Evolutionary conservation across 192 early-diverging fungal genomes (phyloP).

Genomic region (Kickxella alabastrina): DNA sequence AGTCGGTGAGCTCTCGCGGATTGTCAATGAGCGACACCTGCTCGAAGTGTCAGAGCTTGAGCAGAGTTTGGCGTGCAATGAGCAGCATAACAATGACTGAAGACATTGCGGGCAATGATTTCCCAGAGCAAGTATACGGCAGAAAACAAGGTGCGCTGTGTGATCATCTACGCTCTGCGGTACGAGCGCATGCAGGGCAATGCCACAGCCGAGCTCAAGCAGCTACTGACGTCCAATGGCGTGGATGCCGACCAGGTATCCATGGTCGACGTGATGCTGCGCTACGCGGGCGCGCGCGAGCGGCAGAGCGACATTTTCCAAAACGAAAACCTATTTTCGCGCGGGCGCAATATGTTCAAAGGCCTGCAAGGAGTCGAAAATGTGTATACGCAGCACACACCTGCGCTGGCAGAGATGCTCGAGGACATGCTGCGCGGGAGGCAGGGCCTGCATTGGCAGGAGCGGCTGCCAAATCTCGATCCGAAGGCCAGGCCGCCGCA

Average conservation of each 20-base stretch:
- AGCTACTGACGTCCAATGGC: slow-evolving; percentile 66
- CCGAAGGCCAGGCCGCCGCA: slow-evolving; percentile 27
- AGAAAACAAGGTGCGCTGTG: slow-evolving; percentile 73
- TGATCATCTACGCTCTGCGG: slow-evolving; percentile 82
- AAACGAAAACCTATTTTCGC: slow-evolving; percentile 80
- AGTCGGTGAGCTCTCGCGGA: slow-evolving; percentile 90
- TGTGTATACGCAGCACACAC: slow-evolving; percentile 95
- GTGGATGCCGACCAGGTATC: slow-evolving; percentile 69
- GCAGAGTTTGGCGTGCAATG: slow-evolving; percentile 86
- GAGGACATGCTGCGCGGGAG: slow-evolving; percentile 74
- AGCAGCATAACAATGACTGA: slow-evolving; percentile 83
- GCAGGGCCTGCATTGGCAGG: slow-evolving; percentile 35
- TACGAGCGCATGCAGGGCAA: slow-evolving; percentile 85
- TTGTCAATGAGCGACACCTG: slow-evolving; percentile 68
- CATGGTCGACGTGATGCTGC: slow-evolving; percentile 66
- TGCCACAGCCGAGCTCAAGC: slow-evolving; percentile 65
- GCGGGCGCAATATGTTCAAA: slow-evolving; percentile 86
- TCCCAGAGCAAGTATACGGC: slow-evolving; percentile 63
- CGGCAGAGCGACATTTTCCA: slow-evolving; percentile 87
- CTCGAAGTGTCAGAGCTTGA: slow-evolving; percentile 90
- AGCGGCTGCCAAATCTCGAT: slow-evolving; percentile 55
- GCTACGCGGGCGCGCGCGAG: slow-evolving; percentile 73
- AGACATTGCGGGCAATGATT: slow-evolving; percentile 61
- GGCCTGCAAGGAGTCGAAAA: slow-evolving; percentile 96
- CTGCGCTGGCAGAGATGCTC: slow-evolving; percentile 76